Evolutionary conservation across 2,329 filamentous ascomycete genomes (phyloP).

Genomic region (Claviceps sorghi): DNA sequence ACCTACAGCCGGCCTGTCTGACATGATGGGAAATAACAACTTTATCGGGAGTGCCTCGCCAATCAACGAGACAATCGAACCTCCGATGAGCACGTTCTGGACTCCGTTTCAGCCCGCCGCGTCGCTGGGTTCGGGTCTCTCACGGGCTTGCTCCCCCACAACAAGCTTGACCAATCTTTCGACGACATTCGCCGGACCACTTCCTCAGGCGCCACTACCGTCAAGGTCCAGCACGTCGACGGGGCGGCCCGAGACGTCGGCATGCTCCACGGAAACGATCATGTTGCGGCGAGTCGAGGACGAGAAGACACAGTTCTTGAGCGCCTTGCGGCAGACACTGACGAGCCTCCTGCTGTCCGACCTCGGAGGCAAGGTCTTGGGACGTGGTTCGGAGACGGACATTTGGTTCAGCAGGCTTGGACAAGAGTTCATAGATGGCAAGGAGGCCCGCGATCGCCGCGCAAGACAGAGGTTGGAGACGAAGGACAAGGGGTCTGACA

Average conservation of each 20-base stretch:
- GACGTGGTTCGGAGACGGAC: conserved; percentile 86
- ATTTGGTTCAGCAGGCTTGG: conserved; percentile 63
- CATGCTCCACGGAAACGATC: conserved; percentile 53
- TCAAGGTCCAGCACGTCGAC: conserved; percentile 33
- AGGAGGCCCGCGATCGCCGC: conserved; percentile 38
- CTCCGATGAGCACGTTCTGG: conserved; percentile 64
- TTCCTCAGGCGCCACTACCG: conserved; percentile 26
- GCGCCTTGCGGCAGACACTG: conserved; percentile 62
- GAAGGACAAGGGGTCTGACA: conserved; percentile 26
- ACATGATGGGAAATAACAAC: conserved; percentile 55
- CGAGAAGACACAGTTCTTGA: conserved; percentile 65
- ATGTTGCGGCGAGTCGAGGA: conserved; percentile 46
- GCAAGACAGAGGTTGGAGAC: conserved; percentile 25
- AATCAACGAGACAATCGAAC: conserved; percentile 56
- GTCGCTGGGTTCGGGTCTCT: conserved; percentile 45
- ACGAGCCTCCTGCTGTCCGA: conserved; percentile 81
- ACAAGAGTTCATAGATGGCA: conserved; percentile 49
- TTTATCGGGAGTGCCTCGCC: conserved; percentile 57
- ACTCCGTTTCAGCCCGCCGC: conserved; percentile 65
- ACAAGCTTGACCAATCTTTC: conserved; percentile 46
- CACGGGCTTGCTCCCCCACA: conserved; percentile 45
- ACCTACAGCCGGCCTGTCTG: conserved; percentile 42
- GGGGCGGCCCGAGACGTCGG: conserved; percentile 49
- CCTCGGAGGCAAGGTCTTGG: conserved; percentile 71
- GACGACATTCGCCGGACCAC: conserved; percentile 29